These are phyloP conservation scores for Fusarium sacchari DNA, from an alignment of 2,329 filamentous ascomycete species.

Conservation along the genomic window DNA sequence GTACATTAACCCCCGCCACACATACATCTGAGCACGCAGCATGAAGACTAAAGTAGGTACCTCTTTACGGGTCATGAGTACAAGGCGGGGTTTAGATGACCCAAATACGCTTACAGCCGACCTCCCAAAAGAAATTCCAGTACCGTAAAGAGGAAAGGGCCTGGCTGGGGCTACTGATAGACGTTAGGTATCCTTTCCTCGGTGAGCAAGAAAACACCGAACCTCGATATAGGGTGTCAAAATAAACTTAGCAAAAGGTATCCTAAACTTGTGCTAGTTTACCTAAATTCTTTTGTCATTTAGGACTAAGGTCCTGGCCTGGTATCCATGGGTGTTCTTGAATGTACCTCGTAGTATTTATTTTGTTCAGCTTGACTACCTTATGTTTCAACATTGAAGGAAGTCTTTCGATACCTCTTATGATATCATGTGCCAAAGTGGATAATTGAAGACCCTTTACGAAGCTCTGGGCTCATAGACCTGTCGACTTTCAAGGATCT, in stretches of 20 bases:
- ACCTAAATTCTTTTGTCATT: no score
- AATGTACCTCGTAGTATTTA: neutral
- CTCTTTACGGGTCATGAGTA: conserved; percentile 36
- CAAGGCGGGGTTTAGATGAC: conserved; percentile 35
- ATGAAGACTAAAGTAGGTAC: conserved; percentile 31
- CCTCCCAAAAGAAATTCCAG: neutral
- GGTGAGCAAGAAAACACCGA: no score
- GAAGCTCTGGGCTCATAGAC: conserved; percentile 20
- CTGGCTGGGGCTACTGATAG: neutral
- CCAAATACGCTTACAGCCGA: conserved; percentile 28
- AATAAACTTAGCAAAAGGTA: no score
- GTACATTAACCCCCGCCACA: conserved; percentile 31
- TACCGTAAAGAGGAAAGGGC: neutral
- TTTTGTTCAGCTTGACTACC: neutral
- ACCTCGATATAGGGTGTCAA: no score
- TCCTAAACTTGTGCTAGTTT: no score
- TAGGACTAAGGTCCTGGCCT: no score
- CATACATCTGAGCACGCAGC: conserved; percentile 26
- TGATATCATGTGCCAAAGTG: neutral
- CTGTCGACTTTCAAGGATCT: conserved; percentile 23
- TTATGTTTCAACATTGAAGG: neutral
- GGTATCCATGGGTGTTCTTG: no score
- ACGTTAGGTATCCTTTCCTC: neutral
- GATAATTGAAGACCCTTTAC: conserved; percentile 13
- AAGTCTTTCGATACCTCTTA: neutral